Evolutionary conservation across 768 basidiomycete species (phyloP).

Genomic region (Kwoniella sp.): DNA sequence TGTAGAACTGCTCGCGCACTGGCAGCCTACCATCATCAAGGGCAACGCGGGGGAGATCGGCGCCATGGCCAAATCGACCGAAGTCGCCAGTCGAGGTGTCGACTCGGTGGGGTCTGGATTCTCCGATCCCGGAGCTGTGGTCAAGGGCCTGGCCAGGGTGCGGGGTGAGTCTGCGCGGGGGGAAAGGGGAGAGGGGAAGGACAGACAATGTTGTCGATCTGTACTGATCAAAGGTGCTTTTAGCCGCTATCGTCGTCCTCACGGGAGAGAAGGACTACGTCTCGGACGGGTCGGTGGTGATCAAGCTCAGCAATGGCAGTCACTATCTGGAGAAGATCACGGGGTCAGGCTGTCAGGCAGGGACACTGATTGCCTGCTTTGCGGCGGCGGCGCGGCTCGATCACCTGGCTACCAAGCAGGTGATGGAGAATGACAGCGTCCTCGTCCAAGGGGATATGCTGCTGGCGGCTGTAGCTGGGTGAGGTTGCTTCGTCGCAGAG

Average conservation of each 20-base stretch:
- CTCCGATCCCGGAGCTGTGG: slow-evolving; percentile 66
- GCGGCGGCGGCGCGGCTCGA: slow-evolving; percentile 64
- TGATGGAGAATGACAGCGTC: slow-evolving; percentile 39
- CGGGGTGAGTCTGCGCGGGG: slow-evolving; percentile 77
- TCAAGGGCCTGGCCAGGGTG: slow-evolving; percentile 64
- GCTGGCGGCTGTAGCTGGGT: slow-evolving; percentile 72
- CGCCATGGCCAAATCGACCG: slow-evolving; percentile 66
- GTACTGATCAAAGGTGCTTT: too few species aligned
- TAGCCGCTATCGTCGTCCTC: slow-evolving; percentile 75
- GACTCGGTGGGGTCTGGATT: slow-evolving; percentile 78
- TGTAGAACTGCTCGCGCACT: slow-evolving; percentile 65
- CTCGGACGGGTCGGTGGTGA: slow-evolving; percentile 69
- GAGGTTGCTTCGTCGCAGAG: slow-evolving; percentile 29
- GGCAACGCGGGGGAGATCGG: slow-evolving; percentile 85
- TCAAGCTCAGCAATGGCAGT: slow-evolving; percentile 72
- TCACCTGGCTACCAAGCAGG: slow-evolving; percentile 41
- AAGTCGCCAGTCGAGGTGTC: slow-evolving; percentile 76
- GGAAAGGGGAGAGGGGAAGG: too few species aligned
- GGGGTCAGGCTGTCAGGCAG: slow-evolving; percentile 76
- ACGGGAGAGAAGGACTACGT: slow-evolving; percentile 78
- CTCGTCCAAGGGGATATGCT: slow-evolving; percentile 76
- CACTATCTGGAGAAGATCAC: slow-evolving; percentile 73
- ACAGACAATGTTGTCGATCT: background rate
- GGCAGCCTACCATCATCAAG: slow-evolving; percentile 88
- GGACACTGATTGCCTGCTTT: slow-evolving; percentile 67